Conservation (phyloP, 1,284 basidiomycete genomes). For the Leccinum subrobustum region DNA sequence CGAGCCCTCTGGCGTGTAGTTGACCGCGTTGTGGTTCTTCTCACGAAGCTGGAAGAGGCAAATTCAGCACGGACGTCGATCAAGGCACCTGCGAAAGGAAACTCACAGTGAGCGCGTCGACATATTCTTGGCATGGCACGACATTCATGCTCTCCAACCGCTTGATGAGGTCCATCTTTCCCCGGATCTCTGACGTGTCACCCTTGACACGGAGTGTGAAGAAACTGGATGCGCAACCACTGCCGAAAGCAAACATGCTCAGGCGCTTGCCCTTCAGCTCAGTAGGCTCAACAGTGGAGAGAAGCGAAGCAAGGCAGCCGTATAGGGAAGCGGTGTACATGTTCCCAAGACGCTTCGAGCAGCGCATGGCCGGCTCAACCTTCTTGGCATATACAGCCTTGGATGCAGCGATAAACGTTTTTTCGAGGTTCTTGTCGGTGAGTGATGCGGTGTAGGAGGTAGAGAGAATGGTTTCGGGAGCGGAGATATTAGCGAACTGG, state of each 20-base stretch:
- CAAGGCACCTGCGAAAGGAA: background rate
- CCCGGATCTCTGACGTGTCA: conserved; percentile 76
- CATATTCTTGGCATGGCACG: conserved; percentile 86
- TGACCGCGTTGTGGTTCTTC: conserved; percentile 92
- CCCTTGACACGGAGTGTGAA: conserved; percentile 86
- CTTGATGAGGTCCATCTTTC: conserved; percentile 78
- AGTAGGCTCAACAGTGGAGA: conserved; percentile 67
- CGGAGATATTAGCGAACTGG: conserved; percentile 73
- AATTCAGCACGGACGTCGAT: conserved; percentile 6
- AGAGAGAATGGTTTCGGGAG: conserved; percentile 67
- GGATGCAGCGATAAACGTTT: conserved; percentile 80
- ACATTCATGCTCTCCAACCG: conserved; percentile 88
- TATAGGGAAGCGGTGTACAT: conserved; percentile 99
- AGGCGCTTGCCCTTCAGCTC: conserved; percentile 79
- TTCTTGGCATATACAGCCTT: conserved; percentile 71
- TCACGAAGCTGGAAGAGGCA: conserved; percentile 71
- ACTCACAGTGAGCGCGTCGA: conserved; percentile 70
- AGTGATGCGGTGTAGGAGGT: conserved; percentile 73
- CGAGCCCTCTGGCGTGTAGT: conserved; percentile 86
- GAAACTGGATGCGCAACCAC: conserved; percentile 90
- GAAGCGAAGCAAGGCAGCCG: conserved; percentile 84
- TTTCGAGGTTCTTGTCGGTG: conserved; percentile 94
- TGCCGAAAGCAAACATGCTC: conserved; percentile 93
- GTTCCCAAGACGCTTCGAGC: conserved; percentile 90
- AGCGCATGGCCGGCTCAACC: conserved; percentile 77